phyloP scores from a whole-genome alignment of 345 rosid species.

The Limnanthes douglasii region DNA sequence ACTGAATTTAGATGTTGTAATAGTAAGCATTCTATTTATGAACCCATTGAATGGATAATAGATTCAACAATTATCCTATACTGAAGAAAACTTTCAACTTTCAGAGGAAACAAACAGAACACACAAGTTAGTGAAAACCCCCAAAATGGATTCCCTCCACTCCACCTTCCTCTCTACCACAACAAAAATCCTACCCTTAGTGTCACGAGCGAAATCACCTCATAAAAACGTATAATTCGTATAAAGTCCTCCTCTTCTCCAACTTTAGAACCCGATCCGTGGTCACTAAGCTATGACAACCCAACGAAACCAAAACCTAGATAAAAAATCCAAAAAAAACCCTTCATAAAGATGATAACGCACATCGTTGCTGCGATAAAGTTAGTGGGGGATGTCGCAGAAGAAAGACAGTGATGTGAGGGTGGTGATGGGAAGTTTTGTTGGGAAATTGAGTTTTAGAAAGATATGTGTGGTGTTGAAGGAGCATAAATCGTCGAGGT shows the following conservation, averaged over 20 bases:
- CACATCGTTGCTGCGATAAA: constrained; percentile 55
- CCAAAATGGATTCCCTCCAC: too few species aligned
- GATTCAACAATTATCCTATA: too few species aligned
- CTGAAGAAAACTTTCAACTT: too few species aligned
- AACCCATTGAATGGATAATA: too few species aligned
- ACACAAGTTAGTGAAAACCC: too few species aligned
- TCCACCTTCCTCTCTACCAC: constrained; percentile 14
- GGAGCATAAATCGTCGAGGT: constrained; percentile 52
- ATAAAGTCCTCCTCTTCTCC: constrained; percentile 7
- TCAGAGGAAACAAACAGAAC: too few species aligned
- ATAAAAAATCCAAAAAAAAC: constrained; percentile 29
- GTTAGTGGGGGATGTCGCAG: constrained; percentile 29
- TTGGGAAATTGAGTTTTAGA: constrained; percentile 38
- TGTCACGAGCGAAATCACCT: constrained; percentile 4
- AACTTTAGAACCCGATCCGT: constrained; percentile 35
- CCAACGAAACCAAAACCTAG: constrained; percentile 30
- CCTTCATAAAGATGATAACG: constrained; percentile 41
- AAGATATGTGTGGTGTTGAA: constrained; percentile 66
- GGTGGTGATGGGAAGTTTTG: constrained; percentile 40
- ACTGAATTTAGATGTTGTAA: too few species aligned
- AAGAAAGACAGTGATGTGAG: constrained; percentile 32
- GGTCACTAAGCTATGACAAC: constrained; percentile 47
- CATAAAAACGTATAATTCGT: constrained; percentile 2
- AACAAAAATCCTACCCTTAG: constrained; percentile 3
- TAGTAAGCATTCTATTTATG: too few species aligned